Evolutionary conservation across 2,329 filamentous ascomycete genomes (phyloP).

Genomic region (Trichoderma atrobrunneum): DNA sequence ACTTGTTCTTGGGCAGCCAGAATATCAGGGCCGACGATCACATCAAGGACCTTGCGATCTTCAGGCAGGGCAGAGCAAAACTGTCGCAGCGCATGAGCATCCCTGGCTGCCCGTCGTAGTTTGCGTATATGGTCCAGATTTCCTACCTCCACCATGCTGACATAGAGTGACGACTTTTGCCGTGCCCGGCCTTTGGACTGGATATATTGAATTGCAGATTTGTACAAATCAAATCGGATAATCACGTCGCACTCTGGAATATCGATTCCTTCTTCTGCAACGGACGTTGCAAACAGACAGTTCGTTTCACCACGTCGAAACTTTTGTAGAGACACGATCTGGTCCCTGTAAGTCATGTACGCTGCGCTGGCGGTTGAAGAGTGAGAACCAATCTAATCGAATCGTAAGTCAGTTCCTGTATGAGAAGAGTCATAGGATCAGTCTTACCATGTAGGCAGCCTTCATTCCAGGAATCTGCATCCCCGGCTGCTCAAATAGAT

Average conservation of each 20-base stretch:
- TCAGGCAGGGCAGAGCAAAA: conserved; percentile 75
- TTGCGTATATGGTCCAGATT: conserved; percentile 60
- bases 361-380: conserved; percentile 46
- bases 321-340: conserved; percentile 68
- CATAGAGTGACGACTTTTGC: conserved; percentile 71
- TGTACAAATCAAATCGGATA: conserved; percentile 80
- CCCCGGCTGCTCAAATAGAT: conserved; percentile 58
- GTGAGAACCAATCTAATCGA: conserved; percentile 32
- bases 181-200: conserved; percentile 88
- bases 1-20: conserved; percentile 24
- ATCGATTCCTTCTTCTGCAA: conserved; percentile 66
- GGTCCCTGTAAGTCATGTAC: conserved; percentile 67
- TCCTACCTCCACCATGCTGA: conserved; percentile 75
- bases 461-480: conserved; percentile 59
- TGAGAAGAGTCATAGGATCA: neutral
- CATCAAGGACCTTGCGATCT: conserved; percentile 56
- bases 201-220: conserved; percentile 89
- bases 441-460: conserved; percentile 59
- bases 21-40: conserved; percentile 21
- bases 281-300: conserved; percentile 64
- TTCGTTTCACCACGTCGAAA: conserved; percentile 60
- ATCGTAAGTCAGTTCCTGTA: neutral
- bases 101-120: conserved; percentile 58
- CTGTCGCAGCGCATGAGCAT: conserved; percentile 62
- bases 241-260: conserved; percentile 66